These are phyloP conservation scores for Decorospora gaudefroyi DNA, from an alignment of 2,329 filamentous ascomycete genomes.

Conservation along the genomic window DNA sequence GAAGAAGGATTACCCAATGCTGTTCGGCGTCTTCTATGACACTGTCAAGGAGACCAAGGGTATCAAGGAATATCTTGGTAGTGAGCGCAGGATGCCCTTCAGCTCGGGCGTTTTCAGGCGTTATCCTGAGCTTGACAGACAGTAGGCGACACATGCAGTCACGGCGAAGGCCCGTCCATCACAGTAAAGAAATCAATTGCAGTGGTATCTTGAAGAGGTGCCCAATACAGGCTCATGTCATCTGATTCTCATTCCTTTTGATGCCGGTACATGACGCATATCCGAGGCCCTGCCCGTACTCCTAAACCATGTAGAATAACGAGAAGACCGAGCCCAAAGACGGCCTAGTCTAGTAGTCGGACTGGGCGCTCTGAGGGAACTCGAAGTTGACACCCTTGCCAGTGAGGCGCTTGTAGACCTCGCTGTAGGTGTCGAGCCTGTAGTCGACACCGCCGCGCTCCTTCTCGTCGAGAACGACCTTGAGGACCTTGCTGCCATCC, in stretches of 20 bases:
- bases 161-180: constrained; percentile 18
- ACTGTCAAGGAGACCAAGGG: constrained; percentile 65
- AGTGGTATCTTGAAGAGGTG: constrained; percentile 44
- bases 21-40: constrained; percentile 66
- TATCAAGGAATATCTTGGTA: constrained; percentile 70
- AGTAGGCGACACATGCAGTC: constrained; percentile 32
- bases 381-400: constrained; percentile 97
- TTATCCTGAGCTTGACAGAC: constrained; percentile 71
- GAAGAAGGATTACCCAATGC: constrained; percentile 61
- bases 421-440: constrained; percentile 98
- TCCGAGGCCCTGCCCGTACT: constrained; percentile 43
- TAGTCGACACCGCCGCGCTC: constrained; percentile 99
- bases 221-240: constrained; percentile 42
- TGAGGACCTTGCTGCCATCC: constrained; percentile 97
- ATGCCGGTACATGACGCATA: constrained; percentile 49
- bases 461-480: constrained; percentile 99
- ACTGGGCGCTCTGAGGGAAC: constrained; percentile 83
- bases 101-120: constrained; percentile 69
- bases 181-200: constrained; percentile 44
- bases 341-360: constrained; percentile 72
- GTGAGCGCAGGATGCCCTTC: constrained; percentile 66
- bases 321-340: constrained; percentile 27
- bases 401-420: constrained; percentile 98
- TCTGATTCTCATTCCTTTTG: constrained; percentile 48
- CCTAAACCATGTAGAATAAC: constrained; percentile 40